Base-by-base conservation (phyloP, 495 filamentous ascomycete species). In the Symbiotaphrina buchneri region DNA sequence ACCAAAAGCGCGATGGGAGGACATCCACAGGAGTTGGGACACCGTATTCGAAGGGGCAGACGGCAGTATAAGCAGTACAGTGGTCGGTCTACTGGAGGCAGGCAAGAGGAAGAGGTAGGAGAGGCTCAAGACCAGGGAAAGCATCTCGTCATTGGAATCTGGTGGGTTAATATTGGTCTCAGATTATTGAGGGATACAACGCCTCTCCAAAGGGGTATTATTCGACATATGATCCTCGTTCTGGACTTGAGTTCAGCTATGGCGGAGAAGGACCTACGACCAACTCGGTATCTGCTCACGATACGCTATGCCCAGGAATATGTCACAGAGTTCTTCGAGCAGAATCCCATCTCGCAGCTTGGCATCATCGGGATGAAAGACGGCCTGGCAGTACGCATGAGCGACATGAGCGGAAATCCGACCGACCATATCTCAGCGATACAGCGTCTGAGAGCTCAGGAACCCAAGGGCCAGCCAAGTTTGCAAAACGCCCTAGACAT, bases 281-380 rank as follows among this genome's bases (percentile, higher is more conserved):
- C 87, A 4, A 93, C 66, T 13, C 67, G 85, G 20, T 82, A 85
- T 48, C 63, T 80, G 25, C 61, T 92, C 22, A 71, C 71, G 6
- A 61, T 94, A 36, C 71, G 71, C 40, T 90, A 84, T 54, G 77
- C 83, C 27, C 63, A 74, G 37, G 74, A 79, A 36, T 95, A 93
- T 47, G 74, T 94, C 22, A 63, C 71, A 27, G 90, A 94, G 41
- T 97, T 82, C 52, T 97, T 95, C 47, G 85, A 94, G 49, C 87
- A 97, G 49, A 97, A 97, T 37, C 87, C 87, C n/a, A 95, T 97
- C 48, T 87, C 80, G 18, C 90, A 97, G 45, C 60, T 97, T 22
- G 81, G 75, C 10, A 69, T 95, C 15, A 55, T 97, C 24, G 85
- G 77, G 28, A 84, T 93, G 68, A 69, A 74, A 26, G 90, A 95